phyloP scores from a whole-genome alignment of 306 rosid genomes.

The Sechiopsis laciniata region DNA sequence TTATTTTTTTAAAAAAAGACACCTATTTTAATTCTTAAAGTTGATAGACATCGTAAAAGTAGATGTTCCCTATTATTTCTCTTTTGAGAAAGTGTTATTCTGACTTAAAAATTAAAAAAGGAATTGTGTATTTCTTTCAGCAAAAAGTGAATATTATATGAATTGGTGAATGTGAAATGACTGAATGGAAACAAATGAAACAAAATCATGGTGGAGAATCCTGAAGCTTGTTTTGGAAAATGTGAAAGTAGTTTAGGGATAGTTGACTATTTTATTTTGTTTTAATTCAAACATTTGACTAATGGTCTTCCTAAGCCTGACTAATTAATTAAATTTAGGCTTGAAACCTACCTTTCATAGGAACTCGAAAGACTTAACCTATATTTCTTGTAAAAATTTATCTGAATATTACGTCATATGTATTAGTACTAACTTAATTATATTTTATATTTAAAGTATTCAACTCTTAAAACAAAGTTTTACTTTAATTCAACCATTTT shows the following conservation, averaged over 20 bases:
- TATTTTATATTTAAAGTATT: too few relatives aligned
- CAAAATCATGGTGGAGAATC: background rate
- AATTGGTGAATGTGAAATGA: slow-evolving; percentile 16
- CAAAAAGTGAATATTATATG: background rate
- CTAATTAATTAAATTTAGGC: background rate
- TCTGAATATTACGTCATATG: too few relatives aligned
- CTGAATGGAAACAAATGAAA: slow-evolving; percentile 6
- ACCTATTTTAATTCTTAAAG: too few relatives aligned
- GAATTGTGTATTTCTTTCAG: too few relatives aligned
- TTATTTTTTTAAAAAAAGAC: too few relatives aligned
- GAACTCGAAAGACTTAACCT: background rate
- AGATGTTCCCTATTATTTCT: too few relatives aligned
- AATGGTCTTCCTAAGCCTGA: background rate
- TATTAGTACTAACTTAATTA: too few relatives aligned
- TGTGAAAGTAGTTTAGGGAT: background rate
- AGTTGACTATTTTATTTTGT: background rate
- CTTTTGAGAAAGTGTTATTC: too few relatives aligned
- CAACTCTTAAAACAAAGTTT: too few relatives aligned
- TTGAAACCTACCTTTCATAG: background rate
- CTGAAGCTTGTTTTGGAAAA: slow-evolving; percentile 14
- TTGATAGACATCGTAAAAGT: too few relatives aligned
- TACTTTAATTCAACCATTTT: too few relatives aligned
- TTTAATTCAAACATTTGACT: background rate
- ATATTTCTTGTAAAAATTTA: background rate
- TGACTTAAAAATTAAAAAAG: too few relatives aligned